Conservation (phyloP, 2,329 filamentous ascomycete genomes). For the Nothophaeocryptopus gaeumannii region DNA sequence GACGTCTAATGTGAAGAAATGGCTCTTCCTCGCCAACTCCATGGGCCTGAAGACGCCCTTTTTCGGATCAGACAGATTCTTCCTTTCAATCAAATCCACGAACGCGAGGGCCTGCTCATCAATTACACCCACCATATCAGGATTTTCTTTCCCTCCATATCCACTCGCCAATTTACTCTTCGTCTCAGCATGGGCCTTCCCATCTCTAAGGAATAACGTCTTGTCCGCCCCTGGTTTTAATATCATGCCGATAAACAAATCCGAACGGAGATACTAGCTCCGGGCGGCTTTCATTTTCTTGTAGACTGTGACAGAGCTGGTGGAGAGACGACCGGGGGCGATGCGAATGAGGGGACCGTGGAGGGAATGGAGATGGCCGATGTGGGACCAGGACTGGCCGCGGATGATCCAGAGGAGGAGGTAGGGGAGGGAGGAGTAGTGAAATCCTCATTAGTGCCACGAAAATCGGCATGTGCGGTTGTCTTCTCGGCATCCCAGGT, state of each 20-base stretch:
- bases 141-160: slow-evolving; percentile 14
- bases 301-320: slow-evolving; percentile 8
- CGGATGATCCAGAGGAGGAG: slow-evolving; percentile 8
- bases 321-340: slow-evolving; percentile 8
- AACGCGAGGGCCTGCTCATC: slow-evolving; percentile 9
- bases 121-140: slow-evolving; percentile 3
- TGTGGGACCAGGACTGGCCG: slow-evolving; percentile 7
- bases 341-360: slow-evolving; percentile 9
- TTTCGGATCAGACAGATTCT: slow-evolving; percentile 3
- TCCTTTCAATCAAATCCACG: slow-evolving; percentile 8
- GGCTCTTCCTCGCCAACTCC: slow-evolving; percentile 10
- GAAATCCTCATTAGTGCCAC: slow-evolving; percentile 7
- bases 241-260: slow-evolving; percentile 13
- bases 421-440: slow-evolving; percentile 3
- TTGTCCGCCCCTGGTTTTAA: slow-evolving; percentile 12
- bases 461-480: not conserved
- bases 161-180: slow-evolving; percentile 10
- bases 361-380: slow-evolving; percentile 1
- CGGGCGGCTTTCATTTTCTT: slow-evolving; percentile 10
- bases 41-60: slow-evolving; percentile 2
- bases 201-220: slow-evolving; percentile 6
- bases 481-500: slow-evolving; percentile 24
- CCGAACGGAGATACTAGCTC: slow-evolving; percentile 5
- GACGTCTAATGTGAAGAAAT: slow-evolving; percentile 16
- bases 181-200: slow-evolving; percentile 6